Base-by-base conservation (phyloP, 177 flowering plant genomes). In the Vitis hybrid region DNA sequence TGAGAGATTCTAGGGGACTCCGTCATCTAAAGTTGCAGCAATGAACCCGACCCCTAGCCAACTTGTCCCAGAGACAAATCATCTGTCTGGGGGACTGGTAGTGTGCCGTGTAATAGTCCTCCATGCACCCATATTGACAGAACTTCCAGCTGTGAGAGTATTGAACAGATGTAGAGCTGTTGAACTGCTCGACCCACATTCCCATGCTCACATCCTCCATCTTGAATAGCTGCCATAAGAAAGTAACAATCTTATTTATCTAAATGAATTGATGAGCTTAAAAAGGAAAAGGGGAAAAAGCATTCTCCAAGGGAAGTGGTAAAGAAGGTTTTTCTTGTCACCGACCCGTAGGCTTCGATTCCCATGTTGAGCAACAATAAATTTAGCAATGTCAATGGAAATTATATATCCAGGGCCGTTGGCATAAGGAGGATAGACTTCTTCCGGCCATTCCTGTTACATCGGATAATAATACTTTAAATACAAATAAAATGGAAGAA, bases 191-290 rank as follows among this genome's bases (percentile, higher is more conserved):
- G 7, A 88, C 91, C 95, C 95, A 90, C 90, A 90, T 84, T 72
- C 95, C 95, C 93, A 90, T 87, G 78, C 95, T 90, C 71, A 90
- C 95, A 75, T 90, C 95, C 74, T 90, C 95, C 95, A 90, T 90
- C 79, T 90, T 90, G 79, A 90, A 88, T 19, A 88, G 76, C 90
- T 88, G 86, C 77, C 66, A 68, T 64, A 13, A 69, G 52, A 65
- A 39, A 69, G 26, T 18, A 58, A 59, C 1, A 15, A 8, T 15
- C 34, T 12, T 18, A 31, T 4, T 26, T 12, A 51, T 7, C 19
- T 16, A 26, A 18, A 16, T 16, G 2, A 29, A 22, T 11, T 14
- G 50, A 62, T 3, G 29, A 50, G 13, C 10, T 10, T 5, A 14
- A 45, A 4, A 29, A 15, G 5, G 13, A 51, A 15, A 9, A 10